These are phyloP conservation scores for Hypoxylon sp. DNA, from an alignment of 2,329 filamentous ascomycete species.

Conservation along the genomic window DNA sequence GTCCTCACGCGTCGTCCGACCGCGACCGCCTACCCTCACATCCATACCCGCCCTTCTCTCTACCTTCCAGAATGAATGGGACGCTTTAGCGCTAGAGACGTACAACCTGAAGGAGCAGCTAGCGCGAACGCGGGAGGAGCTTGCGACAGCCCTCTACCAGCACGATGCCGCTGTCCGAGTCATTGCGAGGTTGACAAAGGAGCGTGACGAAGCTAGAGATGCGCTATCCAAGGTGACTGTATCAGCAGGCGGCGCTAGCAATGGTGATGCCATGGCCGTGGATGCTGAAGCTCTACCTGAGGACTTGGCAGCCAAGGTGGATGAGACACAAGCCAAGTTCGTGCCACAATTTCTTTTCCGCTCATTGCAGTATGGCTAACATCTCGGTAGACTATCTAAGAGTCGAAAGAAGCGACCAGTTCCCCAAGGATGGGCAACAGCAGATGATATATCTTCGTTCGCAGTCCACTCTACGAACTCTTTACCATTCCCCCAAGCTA, in stretches of 20 bases:
- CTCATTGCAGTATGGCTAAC: conserved; percentile 27
- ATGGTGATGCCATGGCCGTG: conserved; percentile 92
- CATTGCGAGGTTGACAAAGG: conserved; percentile 89
- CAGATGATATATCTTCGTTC: conserved; percentile 73
- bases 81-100: conserved; percentile 89
- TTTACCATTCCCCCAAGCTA: conserved; percentile 62
- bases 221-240: conserved; percentile 88
- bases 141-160: conserved; percentile 94
- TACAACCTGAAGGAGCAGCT: conserved; percentile 92
- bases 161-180: conserved; percentile 97
- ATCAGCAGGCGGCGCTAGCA: conserved; percentile 64
- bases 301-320: conserved; percentile 77
- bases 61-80: conserved; percentile 99
- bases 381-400: conserved; percentile 76
- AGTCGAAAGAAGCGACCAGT: conserved; percentile 89
- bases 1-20: conserved; percentile 84
- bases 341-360: conserved; percentile 54
- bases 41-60: conserved; percentile 95
- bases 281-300: conserved; percentile 83
- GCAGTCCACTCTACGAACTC: conserved; percentile 60
- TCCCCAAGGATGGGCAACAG: conserved; percentile 85
- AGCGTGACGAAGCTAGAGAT: conserved; percentile 92
- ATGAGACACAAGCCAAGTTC: conserved; percentile 83
- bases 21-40: conserved; percentile 91
- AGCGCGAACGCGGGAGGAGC: conserved; percentile 89